Evolutionary conservation across 2,329 filamentous ascomycete species (phyloP).

Genomic region (Fusarium sp.): DNA sequence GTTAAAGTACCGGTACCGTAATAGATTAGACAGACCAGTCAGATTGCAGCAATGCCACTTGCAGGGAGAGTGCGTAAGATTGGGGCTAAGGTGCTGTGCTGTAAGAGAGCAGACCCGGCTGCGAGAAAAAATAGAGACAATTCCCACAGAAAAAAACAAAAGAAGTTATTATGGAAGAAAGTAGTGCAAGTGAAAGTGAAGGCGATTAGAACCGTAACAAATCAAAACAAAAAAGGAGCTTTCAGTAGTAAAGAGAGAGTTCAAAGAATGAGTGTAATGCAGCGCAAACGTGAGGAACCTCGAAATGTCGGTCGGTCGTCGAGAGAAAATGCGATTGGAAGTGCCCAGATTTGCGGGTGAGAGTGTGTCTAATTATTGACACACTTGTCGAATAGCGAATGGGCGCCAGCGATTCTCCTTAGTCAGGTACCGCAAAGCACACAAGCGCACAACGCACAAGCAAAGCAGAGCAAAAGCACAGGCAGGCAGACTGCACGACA

Average conservation of each 20-base stretch:
- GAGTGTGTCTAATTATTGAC: slow-evolving; percentile 35
- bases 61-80: slow-evolving; percentile 39
- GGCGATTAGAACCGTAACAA: not conserved
- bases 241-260: not conserved
- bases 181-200: not conserved
- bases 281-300: slow-evolving; percentile 3
- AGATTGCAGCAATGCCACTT: slow-evolving; percentile 36
- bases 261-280: slow-evolving; percentile 21
- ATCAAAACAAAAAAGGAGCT: not conserved
- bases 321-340: slow-evolving; percentile 20
- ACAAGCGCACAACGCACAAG: slow-evolving; percentile 23
- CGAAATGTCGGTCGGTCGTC: slow-evolving; percentile 16
- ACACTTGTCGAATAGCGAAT: slow-evolving; percentile 12
- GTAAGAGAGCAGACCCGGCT: slow-evolving; percentile 40
- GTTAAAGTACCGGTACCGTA: slow-evolving; percentile 29
- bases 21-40: slow-evolving; percentile 38
- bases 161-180: not conserved
- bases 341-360: slow-evolving; percentile 28
- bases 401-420: slow-evolving; percentile 15
- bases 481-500: slow-evolving; percentile 23
- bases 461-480: slow-evolving; percentile 15
- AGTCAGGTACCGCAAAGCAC: slow-evolving; percentile 21
- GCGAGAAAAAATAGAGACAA: slow-evolving; percentile 29
- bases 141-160: slow-evolving; percentile 16
- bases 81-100: slow-evolving; percentile 24